Base-by-base conservation (phyloP, 805 yeast genomes). In the Candida namnaoensis region DNA sequence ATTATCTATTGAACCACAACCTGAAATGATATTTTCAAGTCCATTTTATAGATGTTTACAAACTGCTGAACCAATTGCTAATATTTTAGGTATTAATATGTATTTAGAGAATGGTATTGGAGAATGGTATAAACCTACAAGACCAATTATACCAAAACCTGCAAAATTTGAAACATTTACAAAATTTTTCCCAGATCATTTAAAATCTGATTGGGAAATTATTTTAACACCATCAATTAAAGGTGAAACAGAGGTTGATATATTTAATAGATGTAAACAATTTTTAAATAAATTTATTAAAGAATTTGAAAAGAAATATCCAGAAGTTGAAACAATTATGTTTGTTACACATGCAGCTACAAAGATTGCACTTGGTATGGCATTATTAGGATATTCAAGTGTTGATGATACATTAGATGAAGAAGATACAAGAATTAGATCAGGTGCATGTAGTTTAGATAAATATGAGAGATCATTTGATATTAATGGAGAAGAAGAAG, bases 311-410 rank as follows among this genome's bases (percentile, higher is more conserved):
- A 44, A 53, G 7, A 64, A 70, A 44, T 72, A 64, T 51, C 95
- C 95, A 0, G 64, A 77, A 2, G 65, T 78, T 30, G 76, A 79
- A 33, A 68, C 78, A 0, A 66, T 93, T 7, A 52, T 93, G 23
- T 64, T 91, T n/a, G 80, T 87, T 26, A 80, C 95, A 5, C 98
- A 93, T 62, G 99, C 98, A 1, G 97, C 98, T 4, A 74, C 95
- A 5, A 87, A 88, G 58, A 87, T 88, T 45, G 90, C 95, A 0
- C 64, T 91, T 14, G 96, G 96, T 5, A 76, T 87, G 77, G 72
- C 84, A 1, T 65, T 91, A 13, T 54, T 83, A 52, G 78, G 78
- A 0, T 73, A 71, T 42, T 40, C 56, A 0, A 65, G 67, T 35
- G 76, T 76, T 19, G 69, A 74, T 36, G 85, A 78, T 26, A 61